Base-by-base conservation (phyloP, 805 yeast genomes). In the Saturnispora mendoncae region DNA sequence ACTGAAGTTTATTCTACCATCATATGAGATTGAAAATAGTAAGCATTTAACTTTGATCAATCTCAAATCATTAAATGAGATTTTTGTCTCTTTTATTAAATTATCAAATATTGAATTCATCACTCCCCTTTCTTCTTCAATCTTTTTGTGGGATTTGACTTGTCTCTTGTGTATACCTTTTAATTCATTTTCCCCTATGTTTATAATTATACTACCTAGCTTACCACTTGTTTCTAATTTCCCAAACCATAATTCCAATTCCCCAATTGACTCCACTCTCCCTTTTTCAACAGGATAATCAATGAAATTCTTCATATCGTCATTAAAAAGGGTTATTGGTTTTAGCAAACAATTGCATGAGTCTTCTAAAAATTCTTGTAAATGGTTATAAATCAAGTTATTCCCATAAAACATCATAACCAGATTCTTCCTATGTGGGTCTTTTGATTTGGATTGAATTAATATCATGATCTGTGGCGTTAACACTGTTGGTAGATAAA, bases 1-100 rank as follows among this genome's bases (percentile, higher is more conserved):
- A 4, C 57, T 43, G 28, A 63, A 55, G 20, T 53, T 50, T 3
- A 62, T 31, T 18, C 46, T 50, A 2, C 66, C 67, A 23, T 60
- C 62, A 21, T 48, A 36, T 14, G 50, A 28, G 8, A 61, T 25
- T 13, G 52, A 34, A 43, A 57, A 62, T 19, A 61, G 38, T 17
- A 48, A 39, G 43, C 61, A 55, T 25, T 61, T 47, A 9, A 61
- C 35, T 38, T 52, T 53, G 2, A 60, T 50, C 15, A 63, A 46
- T 12, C 39, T 41, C 2, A 61, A 40, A 27, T 54, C 43, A 29
- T 48, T 39, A 32, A 63, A 57, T 33, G 53, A 50, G 4, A 63
- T 51, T 1, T 61, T 51, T 2, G 65, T 52, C 30, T 50, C 47
- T 5, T 40, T 18, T 12, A 41, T 29, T 17, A 62, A 38, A 41